Base-by-base conservation (phyloP, 2,329 filamentous ascomycete genomes). In the Cladophialophora carrionii region DNA sequence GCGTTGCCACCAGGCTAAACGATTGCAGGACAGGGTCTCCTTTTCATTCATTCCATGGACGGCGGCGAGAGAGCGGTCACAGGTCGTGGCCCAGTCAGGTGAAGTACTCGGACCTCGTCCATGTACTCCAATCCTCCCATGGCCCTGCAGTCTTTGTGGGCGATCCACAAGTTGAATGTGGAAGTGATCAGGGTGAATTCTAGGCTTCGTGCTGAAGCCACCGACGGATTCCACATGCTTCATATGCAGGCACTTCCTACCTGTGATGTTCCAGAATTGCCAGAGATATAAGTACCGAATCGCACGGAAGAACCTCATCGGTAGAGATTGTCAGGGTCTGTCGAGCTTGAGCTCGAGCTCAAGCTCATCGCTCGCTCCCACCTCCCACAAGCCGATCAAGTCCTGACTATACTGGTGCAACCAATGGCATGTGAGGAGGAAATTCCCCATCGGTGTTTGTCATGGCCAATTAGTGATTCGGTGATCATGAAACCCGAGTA, bases 401-500 rank as follows among this genome's bases (percentile, higher is more conserved):
- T n/a, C 6, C 14, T 7, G 17, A 41, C 14, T 6, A 41, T 41
- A 14, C 17, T 4, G 37, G 17, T n/a, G 17, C 37, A n/a, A 2
- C 17, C 17, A 43, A n/a, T 8, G 37, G 17, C 37, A 43, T 7
- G 6, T 17, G n/a, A 8, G 37, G 17, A 14, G 52, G 29, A 34
- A 1, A 54, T n/a, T 9, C 17, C 29, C 52, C 52, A 22, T 54
- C 20, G 14, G 52, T 14, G 24, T 29, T 54, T 54, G 52, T 54
- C n/a, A 20, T 34, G 14, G 52, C 48, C 48, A 51, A 51, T 51
- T 20, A 32, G 52, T 54, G 52, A 54, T 31, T 57, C 54, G 17
- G 54, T 57, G 54, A 57, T 57, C 54, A 57, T 57, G 32, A 57
- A 57, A 57, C 54, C 34, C 22, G 48, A 22, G 24, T 29, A 22